These are phyloP conservation scores for Neurospora hispaniola DNA, from an alignment of 495 filamentous ascomycete genomes.

Conservation along the genomic window DNA sequence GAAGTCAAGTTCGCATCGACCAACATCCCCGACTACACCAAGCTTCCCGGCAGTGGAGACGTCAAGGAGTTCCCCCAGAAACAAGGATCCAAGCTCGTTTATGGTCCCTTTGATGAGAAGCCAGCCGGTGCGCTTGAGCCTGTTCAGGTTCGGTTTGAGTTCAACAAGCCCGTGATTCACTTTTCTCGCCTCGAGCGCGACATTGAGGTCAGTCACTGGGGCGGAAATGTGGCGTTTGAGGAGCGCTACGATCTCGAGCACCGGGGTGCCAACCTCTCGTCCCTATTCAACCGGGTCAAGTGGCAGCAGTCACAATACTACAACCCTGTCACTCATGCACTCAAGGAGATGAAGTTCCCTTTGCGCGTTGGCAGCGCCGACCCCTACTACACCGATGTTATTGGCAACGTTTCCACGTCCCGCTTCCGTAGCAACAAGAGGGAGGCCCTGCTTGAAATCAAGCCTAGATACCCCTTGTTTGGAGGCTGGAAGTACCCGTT, in stretches of 20 bases:
- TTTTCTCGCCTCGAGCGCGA: slow-evolving; percentile 71
- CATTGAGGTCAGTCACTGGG: slow-evolving; percentile 94
- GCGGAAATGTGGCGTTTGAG: slow-evolving; percentile 88
- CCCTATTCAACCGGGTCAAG: slow-evolving; percentile 77
- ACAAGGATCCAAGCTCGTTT: slow-evolving; percentile 76
- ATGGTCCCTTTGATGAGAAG: slow-evolving; percentile 77
- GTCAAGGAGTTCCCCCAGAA: slow-evolving; percentile 60
- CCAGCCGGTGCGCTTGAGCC: slow-evolving; percentile 63
- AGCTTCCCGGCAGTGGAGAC: slow-evolving; percentile 52
- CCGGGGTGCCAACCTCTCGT: slow-evolving; percentile 69
- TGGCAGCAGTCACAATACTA: slow-evolving; percentile 72
- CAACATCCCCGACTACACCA: slow-evolving; percentile 77
- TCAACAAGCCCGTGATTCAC: slow-evolving; percentile 82
- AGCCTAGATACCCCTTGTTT: slow-evolving; percentile 86
- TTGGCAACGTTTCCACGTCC: slow-evolving; percentile 93
- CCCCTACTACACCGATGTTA: slow-evolving; percentile 91
- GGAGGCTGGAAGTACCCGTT: slow-evolving; percentile 98
- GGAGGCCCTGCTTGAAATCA: slow-evolving; percentile 77
- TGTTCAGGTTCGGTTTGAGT: slow-evolving; percentile 80
- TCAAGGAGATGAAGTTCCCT: slow-evolving; percentile 73
- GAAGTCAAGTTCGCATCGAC: slow-evolving; percentile 78
- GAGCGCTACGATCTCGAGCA: slow-evolving; percentile 88
- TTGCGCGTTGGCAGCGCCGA: slow-evolving; percentile 67
- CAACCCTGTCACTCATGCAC: slow-evolving; percentile 59
- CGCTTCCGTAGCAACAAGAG: slow-evolving; percentile 68